Conservation (phyloP, 2,329 filamentous ascomycete species). For the Talaromyces sp. region DNA sequence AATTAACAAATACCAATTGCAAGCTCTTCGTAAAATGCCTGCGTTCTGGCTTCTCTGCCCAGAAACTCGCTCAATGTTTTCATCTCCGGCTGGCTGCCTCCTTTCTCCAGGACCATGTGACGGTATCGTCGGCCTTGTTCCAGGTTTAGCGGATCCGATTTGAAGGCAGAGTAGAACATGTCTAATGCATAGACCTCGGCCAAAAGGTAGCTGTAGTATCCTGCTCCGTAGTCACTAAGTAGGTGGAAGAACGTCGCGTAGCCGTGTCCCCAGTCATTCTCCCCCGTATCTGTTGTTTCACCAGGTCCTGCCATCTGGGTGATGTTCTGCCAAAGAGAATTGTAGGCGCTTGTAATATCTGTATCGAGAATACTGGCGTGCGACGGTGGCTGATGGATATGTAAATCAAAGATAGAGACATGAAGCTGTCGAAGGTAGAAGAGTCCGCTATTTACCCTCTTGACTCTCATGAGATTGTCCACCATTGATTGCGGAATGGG, state of each 20-base stretch:
- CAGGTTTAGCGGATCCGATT: constrained; percentile 39
- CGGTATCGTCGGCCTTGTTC: constrained; percentile 43
- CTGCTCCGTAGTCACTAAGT: constrained; percentile 40
- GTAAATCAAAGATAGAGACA: constrained; percentile 40
- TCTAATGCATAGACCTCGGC: constrained; percentile 43
- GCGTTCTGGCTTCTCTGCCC: not conserved
- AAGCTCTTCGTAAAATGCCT: constrained; percentile 1
- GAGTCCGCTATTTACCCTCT: constrained; percentile 29
- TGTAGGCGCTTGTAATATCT: not conserved
- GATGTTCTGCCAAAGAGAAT: not conserved
- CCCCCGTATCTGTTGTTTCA: not conserved
- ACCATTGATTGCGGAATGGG: constrained; percentile 31
- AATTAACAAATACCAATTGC: not conserved
- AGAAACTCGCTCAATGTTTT: constrained; percentile 2
- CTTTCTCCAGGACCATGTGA: constrained; percentile 42
- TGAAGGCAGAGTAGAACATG: constrained; percentile 44
- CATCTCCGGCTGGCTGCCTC: constrained; percentile 37
- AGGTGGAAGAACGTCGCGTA: constrained; percentile 33
- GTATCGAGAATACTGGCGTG: not conserved
- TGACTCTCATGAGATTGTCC: constrained; percentile 29
- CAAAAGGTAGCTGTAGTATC: constrained; percentile 40
- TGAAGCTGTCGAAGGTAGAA: constrained; percentile 34
- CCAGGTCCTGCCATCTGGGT: not conserved
- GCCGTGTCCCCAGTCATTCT: not conserved
- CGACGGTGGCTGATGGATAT: constrained; percentile 28